Base-by-base conservation (phyloP, 208 protist genomes). In the Leishmania braziliensis region DNA sequence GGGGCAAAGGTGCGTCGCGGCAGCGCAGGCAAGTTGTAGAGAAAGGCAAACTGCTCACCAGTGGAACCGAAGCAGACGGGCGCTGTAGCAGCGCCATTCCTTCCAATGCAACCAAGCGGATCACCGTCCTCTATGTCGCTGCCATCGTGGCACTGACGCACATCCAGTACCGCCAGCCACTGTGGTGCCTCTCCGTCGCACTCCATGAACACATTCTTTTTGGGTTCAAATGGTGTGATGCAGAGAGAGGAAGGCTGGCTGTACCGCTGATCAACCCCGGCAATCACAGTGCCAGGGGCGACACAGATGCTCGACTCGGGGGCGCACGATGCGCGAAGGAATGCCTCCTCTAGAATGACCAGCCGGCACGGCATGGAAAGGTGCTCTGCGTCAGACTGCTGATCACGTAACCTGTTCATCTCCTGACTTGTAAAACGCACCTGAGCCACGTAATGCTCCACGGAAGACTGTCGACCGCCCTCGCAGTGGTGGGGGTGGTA, bases 261-360 rank as follows among this genome's bases (percentile, higher is more conserved):
- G 78, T 82, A 79, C 58, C 63, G 82, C 77, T 91, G 91, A 73
- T 94, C 91, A 29, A 94, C 91, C 20, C 85, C 91, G 16, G 87
- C 84, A 79, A 94, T 92, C 14, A 81, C 83, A 18, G 82, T 82
- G 48, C 84, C 84, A 26, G 77, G 79, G 6, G 69, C 80, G 50
- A 72, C 72, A 36, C 50, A 84, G 72, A 75, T 82, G 72, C 18
- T 39, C 12, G 78, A 86, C 82, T 56, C 77, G 33, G 82, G 72
- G 74, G 50, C 33, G 56, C 46, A 66, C 39, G 78, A 46, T 12
- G 29, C 71, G 20, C 20, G 46, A 51, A 81, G 70, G 65, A 89
- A 82, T 16, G 77, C 79, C 50, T 78, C 68, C 69, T 89, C 82
- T 8, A 89, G 39, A 48, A 89, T 80, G 20, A 89, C 86, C 12